Conservation (phyloP, 352 stramenopile species). For the Pythium myriotylum region DNA sequence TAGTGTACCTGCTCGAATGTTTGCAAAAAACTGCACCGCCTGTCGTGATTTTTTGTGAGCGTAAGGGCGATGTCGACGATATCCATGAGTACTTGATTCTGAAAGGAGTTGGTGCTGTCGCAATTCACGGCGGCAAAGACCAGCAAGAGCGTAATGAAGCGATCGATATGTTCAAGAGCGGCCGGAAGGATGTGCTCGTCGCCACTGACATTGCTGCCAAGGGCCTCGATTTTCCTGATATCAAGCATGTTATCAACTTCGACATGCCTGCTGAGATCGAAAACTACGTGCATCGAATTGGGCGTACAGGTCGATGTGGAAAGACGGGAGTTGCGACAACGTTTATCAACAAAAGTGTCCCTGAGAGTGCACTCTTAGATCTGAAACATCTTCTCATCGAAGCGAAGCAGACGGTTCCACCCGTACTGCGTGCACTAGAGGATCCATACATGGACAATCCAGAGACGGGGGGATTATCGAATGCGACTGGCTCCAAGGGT, state of each 20-base stretch:
- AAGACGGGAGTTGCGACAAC: constrained; percentile 98
- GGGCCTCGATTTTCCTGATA: constrained; percentile 98
- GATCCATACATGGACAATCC: constrained; percentile 94
- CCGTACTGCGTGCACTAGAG: constrained; percentile 97
- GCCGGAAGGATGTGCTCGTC: constrained; percentile 97
- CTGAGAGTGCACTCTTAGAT: constrained; percentile 96
- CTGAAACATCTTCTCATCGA: constrained; percentile 98
- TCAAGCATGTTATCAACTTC: constrained; percentile 99
- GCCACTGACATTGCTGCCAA: constrained; percentile 99
- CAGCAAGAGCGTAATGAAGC: constrained; percentile 97
- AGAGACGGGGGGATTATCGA: constrained; percentile 44
- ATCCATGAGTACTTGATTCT: constrained; percentile 99
- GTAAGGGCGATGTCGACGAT: constrained; percentile 97
- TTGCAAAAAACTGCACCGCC: constrained; percentile 98
- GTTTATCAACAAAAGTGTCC: constrained; percentile 98
- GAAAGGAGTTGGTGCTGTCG: constrained; percentile 95
- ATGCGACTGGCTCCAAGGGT: constrained; percentile 87
- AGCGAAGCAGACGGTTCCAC: constrained; percentile 97
- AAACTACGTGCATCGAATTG: constrained; percentile 99
- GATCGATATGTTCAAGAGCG: constrained; percentile 94
- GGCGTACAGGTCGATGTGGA: constrained; percentile 96
- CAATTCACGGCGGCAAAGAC: constrained; percentile 98
- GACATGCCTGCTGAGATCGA: constrained; percentile 99
- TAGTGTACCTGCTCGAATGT: constrained; percentile 98
- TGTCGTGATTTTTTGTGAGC: constrained; percentile 98